Evolutionary conservation across 2,329 filamentous ascomycete species (phyloP).

Genomic region (Arachnopeziza araneosa): DNA sequence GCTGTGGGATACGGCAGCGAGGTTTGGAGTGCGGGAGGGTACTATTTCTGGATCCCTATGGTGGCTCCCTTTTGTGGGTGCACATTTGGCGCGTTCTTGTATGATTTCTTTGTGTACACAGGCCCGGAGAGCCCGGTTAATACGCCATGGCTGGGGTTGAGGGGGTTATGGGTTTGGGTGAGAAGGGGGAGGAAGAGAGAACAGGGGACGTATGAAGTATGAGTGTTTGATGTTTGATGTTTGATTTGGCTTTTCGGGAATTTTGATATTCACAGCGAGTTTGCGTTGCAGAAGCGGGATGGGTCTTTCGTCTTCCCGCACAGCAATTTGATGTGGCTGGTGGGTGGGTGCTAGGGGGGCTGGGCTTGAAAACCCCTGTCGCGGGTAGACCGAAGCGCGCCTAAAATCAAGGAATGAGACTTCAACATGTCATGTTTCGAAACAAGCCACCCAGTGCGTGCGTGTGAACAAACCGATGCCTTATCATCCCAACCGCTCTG

Average conservation of each 20-base stretch:
- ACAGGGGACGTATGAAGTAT: constrained; percentile 12
- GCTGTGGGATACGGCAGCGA: constrained; percentile 62
- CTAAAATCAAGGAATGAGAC: no score
- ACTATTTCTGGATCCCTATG: constrained; percentile 75
- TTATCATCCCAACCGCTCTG: no score
- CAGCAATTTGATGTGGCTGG: no score
- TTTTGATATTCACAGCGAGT: background rate
- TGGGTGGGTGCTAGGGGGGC: no score
- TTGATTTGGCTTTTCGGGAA: background rate
- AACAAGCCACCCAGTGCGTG: no score
- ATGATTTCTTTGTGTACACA: constrained; percentile 64
- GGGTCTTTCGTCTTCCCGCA: no score
- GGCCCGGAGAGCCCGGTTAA: constrained; percentile 63
- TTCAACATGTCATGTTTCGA: no score
- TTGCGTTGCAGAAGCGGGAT: no score
- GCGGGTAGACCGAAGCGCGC: no score
- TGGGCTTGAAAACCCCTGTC: no score
- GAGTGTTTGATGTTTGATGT: constrained; percentile 4
- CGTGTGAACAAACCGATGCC: no score
- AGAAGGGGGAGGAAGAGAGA: constrained; percentile 9
- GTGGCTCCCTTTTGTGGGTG: constrained; percentile 63
- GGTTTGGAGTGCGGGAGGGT: constrained; percentile 61
- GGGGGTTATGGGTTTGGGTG: constrained; percentile 36
- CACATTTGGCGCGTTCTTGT: constrained; percentile 58
- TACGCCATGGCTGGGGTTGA: constrained; percentile 59